Evolutionary conservation across 2,329 filamentous ascomycete genomes (phyloP).

Genomic region (Diaporthe vexans): DNA sequence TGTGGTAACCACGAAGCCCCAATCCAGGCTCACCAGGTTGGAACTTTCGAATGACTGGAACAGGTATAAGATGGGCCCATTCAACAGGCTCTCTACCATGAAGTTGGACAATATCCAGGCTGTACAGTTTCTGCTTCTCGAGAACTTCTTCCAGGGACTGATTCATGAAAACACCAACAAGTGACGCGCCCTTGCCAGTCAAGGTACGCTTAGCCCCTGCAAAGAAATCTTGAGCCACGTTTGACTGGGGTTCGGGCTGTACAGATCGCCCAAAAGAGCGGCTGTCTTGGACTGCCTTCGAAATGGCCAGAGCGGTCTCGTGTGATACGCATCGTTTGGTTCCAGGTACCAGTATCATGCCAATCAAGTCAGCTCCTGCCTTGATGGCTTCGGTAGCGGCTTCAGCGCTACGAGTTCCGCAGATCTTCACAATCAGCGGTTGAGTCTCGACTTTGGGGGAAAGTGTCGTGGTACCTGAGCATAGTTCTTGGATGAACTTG

Average conservation of each 20-base stretch:
- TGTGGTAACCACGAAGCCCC: conserved; percentile 83
- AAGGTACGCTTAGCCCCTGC: conserved; percentile 50
- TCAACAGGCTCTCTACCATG: conserved; percentile 94
- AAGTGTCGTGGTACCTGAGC: conserved; percentile 68
- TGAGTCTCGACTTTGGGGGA: conserved; percentile 53
- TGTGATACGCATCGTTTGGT: conserved; percentile 84
- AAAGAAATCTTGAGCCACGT: conserved; percentile 77
- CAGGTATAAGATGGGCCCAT: conserved; percentile 90
- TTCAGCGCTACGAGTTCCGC: conserved; percentile 87
- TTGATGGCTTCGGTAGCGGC: conserved; percentile 85
- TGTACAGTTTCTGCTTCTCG: conserved; percentile 80
- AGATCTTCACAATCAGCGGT: conserved; percentile 88
- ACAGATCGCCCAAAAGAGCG: conserved; percentile 34
- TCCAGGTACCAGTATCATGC: conserved; percentile 90
- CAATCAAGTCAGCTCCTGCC: conserved; percentile 90
- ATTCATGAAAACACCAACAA: conserved; percentile 95
- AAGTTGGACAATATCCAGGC: conserved; percentile 90
- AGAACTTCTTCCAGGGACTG: conserved; percentile 88
- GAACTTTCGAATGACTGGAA: conserved; percentile 91
- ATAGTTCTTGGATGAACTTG: conserved; percentile 86
- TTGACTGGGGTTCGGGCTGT: conserved; percentile 45
- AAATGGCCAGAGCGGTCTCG: conserved; percentile 85
- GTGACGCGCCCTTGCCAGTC: conserved; percentile 73
- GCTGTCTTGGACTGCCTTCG: conserved; percentile 76
- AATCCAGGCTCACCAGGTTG: conserved; percentile 81